Base-by-base conservation (phyloP, 371 early-diverging fungal genomes). In the Mucor ambiguus region DNA sequence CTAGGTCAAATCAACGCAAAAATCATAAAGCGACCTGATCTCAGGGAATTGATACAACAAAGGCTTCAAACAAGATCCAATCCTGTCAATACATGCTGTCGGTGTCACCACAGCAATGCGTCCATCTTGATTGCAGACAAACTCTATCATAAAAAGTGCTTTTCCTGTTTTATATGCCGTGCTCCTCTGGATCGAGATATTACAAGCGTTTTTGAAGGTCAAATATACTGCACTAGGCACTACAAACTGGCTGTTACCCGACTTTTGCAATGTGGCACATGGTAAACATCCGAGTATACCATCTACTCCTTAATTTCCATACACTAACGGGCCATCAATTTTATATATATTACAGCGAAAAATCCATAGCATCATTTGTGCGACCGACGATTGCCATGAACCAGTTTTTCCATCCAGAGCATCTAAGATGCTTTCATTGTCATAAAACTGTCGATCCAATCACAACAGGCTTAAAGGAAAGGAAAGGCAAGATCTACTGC, bases 391-490 rank as follows among this genome's bases (percentile, higher is more conserved):
- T 81, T 41, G 90, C 89, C 1, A 68, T 87, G 29, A 85, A 82
- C 20, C 52, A 33, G n/a, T 56, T 32, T 56, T 56, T 56, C 20
- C 56, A 56, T 56, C 33, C 56, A 32, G 33, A 56, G 32, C 33
- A 56, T 62, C 66, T 90, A 44, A 63, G 77, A 18, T 90, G 90
- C 60, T 59, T 70, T 33, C 84, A 84, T 9, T 89, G 89, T 77
- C 70, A 80, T 37, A 77, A 86, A 56, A 80, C 87, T 0, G 84
- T 91, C n/a, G 78, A 82, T 67, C 67, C 72, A 29, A 75, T 82
- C 20, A 91, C 90, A 74, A 90, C 92, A 57, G 87, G 85, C 38
- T 86, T 91, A 71, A 87, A 87, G 38, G 78, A 79, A 44, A 85
- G 87, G 75, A 85, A 89, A 58, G 85, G 84, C 1, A 63, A 30